phyloP scores from a whole-genome alignment of 225 moss, liverwort and hornwort species.

The Ulota crispa region DNA sequence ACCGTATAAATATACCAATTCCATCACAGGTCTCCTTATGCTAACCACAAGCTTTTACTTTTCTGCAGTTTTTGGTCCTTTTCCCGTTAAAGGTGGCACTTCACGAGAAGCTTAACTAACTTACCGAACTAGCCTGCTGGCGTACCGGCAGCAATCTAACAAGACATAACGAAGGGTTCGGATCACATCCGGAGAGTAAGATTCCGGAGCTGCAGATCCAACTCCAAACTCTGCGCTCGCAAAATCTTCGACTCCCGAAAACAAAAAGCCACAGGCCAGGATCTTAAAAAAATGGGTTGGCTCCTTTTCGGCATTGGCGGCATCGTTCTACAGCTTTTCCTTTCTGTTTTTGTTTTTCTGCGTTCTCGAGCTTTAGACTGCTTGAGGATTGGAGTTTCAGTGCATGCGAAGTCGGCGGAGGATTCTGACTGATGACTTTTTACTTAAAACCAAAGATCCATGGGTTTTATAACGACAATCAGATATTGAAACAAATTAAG shows the following conservation, averaged over 20 bases:
- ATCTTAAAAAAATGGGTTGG: neutral
- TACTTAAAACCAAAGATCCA: neutral
- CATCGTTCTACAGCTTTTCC: neutral
- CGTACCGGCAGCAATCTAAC: slow-evolving; percentile 5
- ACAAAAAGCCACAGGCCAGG: neutral
- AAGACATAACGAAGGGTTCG: neutral
- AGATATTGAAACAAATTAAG: neutral
- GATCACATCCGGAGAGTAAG: neutral
- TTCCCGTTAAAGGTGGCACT: neutral
- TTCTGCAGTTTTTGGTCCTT: neutral
- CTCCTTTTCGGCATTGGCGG: neutral
- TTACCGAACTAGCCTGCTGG: slow-evolving; percentile 10
- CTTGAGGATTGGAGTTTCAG: neutral
- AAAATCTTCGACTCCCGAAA: neutral
- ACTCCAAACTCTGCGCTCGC: neutral
- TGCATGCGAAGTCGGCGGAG: neutral
- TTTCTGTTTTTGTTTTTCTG: neutral
- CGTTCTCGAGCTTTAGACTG: neutral
- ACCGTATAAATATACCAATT: neutral
- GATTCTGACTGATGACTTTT: neutral
- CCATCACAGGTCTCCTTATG: neutral
- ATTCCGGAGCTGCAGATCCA: no score
- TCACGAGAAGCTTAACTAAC: slow-evolving; percentile 16
- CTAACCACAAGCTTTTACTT: neutral
- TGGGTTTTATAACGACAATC: neutral